A percentile compares a stretch with the other conserved stretches of the same genome.
Evolutionary conservation across 768 basidiomycete genomes (phyloP).

Genomic region (Boletus sp.): DNA sequence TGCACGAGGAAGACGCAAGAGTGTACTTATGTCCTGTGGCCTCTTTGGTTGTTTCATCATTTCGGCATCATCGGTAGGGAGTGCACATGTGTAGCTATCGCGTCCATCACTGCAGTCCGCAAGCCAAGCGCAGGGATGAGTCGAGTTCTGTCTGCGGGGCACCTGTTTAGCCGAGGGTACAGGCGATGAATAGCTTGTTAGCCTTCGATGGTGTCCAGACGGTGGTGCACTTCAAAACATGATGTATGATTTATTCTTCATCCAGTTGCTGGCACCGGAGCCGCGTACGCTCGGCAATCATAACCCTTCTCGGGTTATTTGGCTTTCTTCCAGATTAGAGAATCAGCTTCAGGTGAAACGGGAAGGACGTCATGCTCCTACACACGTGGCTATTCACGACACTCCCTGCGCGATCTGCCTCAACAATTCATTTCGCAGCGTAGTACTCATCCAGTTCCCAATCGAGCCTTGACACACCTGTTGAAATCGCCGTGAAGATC

Average conservation of each 20-base stretch:
- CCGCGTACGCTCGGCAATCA: too few species aligned
- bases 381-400: not conserved
- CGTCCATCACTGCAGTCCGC: not conserved
- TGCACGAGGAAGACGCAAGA: constrained; percentile 15
- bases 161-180: too few species aligned
- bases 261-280: too few species aligned
- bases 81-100: not conserved
- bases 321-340: not conserved
- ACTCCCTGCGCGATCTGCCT: not conserved
- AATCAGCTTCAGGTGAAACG: not conserved
- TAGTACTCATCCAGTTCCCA: not conserved
- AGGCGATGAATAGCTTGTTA: too few species aligned
- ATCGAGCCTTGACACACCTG: not conserved
- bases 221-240: too few species aligned
- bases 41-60: not conserved
- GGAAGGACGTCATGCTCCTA: not conserved
- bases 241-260: too few species aligned
- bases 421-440: not conserved
- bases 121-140: not conserved
- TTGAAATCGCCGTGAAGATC: not conserved
- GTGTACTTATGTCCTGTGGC: not conserved
- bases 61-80: constrained; percentile 12
- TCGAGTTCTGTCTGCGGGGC: too few species aligned
- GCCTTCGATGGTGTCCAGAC: too few species aligned
- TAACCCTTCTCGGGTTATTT: not conserved